Evolutionary conservation across 345 rosid genomes (phyloP), one percentile per base, ranked within the genome.

Genomic region (Alliaria petiolata): DNA sequence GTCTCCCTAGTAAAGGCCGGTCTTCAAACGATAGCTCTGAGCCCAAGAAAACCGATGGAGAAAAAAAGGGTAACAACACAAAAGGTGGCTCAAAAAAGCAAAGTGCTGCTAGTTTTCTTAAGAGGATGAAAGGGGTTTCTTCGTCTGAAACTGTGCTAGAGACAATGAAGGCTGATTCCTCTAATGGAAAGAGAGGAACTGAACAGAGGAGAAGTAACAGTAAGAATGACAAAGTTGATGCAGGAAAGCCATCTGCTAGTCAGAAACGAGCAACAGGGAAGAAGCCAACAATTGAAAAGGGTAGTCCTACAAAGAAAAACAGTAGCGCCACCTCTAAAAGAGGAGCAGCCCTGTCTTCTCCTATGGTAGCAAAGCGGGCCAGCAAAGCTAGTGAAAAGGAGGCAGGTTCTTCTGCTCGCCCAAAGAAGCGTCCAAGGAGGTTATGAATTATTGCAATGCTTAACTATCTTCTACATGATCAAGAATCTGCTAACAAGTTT

Each of bases 101-200:
- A 33, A 79, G 81, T 44, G 88, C 81, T 28, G 84, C 80, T 11
- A 80, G 67, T 68, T 84, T 84, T 81, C 77, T 82, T 69, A 80
- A 76, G 49, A 76, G 88, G 75, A 82, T 82, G 80, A 84, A 69
- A 49, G 69, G 79, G 33, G 72, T 80, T 67, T 75, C 81, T 26
- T 51, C 74, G 5, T 36, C 78, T 28, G 63, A 68, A 39, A 81
- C 70, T 31, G 53, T 62, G n/a, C 14, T 20, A 62, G 81, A 78
- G 64, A 67, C 78, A 0, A 4, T 19, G 45, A 77, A 79, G 79
- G 66, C 12, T 51, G 60, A 46, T 64, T 76, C 86, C 16, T 74
- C 74, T 55, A 58, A 62, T 35, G 79, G 69, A 49, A 83, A 67
- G 44, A 67, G 65, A 74, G 82, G 72, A 51, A 53, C 69, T 36